Base-by-base conservation (phyloP, 2,329 filamentous ascomycete genomes). In the Xylaria sp. region DNA sequence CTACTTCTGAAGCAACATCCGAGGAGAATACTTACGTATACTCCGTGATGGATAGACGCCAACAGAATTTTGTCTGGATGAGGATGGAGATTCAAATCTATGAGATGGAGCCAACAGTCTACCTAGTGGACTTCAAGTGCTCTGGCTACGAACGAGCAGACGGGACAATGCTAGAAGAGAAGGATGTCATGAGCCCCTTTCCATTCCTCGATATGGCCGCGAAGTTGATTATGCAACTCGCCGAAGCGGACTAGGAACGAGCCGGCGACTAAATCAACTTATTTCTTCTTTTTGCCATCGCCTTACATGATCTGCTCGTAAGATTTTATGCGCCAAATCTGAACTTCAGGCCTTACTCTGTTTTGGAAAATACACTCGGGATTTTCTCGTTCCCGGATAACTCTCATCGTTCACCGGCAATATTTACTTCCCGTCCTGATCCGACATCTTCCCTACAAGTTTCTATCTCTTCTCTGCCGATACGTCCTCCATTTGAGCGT, bases 71-170 rank as follows among this genome's bases (percentile, higher is more conserved):
- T 64, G 90, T 97, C n/a, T 95, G 92, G 78, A 92, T 98, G 76
- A 96, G 97, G 78, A 89, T 99, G 79, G 94, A 97, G 73, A 97
- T 99, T 71, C 96, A 97, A 79, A 90, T 97, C 60, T 97, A 97
- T 81, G 92, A 94, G 77, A 94, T 98, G 84, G 95, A 98, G 79
- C 89, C 90, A 66, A 92, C 93, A 64, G 95, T 96, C 73, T 98
- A 95, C 80, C 90, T 99, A 71, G 96, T 99, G 58, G 96, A 99
- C 80, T 99, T 99, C 85, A 98, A 97, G 79, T 98, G 95, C 79
- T 94, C 96, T 15, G 96, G 96, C 23, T 99, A 99, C 81, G 96
- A 99, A 82, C 93, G 87, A 56, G 77, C 84, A 13, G 85, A 96
- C 64, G 91, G 95, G 58, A 89, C 91, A 72, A 83, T 91, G 59